Base-by-base conservation (phyloP, 805 yeast genomes). In the Priceomyces fermenticarens region DNA sequence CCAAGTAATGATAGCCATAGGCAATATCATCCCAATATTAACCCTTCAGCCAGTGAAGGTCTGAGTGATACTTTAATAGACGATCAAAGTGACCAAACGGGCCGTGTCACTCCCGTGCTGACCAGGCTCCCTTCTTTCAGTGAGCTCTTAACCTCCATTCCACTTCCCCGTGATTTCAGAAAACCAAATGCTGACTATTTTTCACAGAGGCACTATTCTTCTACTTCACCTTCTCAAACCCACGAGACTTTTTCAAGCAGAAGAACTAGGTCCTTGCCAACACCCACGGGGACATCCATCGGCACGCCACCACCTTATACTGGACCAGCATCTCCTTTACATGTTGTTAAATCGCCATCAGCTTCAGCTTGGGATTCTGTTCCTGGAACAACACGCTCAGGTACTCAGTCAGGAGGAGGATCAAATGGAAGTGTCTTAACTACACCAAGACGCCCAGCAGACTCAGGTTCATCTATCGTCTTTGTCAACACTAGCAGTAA, bases 141-240 rank as follows among this genome's bases (percentile, higher is more conserved):
- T 32, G 70, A 65, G 46, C 53, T 65, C 34, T 37, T 65, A 13
- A 61, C 62, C 1, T 54, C 60, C 14, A 60, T 65, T 13, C 68
- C 65, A 16, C 44, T 55, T 26, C 54, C 58, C 4, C 46, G 37
- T 16, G 57, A 52, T 23, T 54, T 52, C 38, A 39, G 32, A 23
- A 20, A 10, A 20, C 32, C 30, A 4, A 31, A 11, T 26, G 36
- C 28, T 17, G 36, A 33, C 13, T 35, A 35, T 30, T 35, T 35
- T 26, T 15, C 38, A n/a, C 38, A 35, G 7, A 28, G 14, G 38
- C 25, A 11, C 30, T 7, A 28, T 3, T 4, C 7, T 14, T n/a
- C 35, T 12, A 32, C 16, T 11, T 35, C 30, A 10, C 30, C 38
- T 26, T 20, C 20, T 11, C 16, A 16, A 17, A 16, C 13, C 25